These are phyloP conservation scores for Yamadazyma conglobata DNA, from an alignment of 1,139 yeast species.

Conservation along the genomic window DNA sequence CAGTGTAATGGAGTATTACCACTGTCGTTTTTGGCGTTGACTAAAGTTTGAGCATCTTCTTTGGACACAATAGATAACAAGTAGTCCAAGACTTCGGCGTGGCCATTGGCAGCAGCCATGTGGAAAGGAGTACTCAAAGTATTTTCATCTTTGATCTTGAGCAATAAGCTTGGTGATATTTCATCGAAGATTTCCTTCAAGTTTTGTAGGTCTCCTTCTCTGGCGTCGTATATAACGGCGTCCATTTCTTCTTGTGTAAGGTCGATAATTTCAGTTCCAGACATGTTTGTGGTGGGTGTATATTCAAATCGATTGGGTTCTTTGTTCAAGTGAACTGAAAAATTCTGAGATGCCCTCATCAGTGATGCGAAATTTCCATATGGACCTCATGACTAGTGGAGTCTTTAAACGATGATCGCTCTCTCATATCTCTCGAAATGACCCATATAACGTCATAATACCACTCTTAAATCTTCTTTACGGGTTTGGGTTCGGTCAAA, in stretches of 20 bases:
- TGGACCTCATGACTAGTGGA: no score
- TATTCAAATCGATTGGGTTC: no score
- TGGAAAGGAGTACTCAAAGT: constrained; percentile 78
- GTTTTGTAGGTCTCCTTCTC: constrained; percentile 81
- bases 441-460: no score
- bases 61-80: constrained; percentile 48
- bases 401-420: no score
- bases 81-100: constrained; percentile 61
- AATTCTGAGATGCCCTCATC: constrained; percentile 8
- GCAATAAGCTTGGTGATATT: constrained; percentile 49
- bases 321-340: neutral
- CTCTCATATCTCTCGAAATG: no score
- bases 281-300: constrained; percentile 9
- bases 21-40: constrained; percentile 61
- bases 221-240: constrained; percentile 74
- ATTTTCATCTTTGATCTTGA: constrained; percentile 56
- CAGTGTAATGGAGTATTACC: constrained; percentile 96
- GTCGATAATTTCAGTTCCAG: constrained; percentile 16
- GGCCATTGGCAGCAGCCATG: constrained; percentile 96
- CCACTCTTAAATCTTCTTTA: no score
- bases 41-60: constrained; percentile 45
- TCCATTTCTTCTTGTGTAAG: constrained; percentile 76
- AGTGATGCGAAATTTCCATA: constrained; percentile 1
- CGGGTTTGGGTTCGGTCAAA: no score
- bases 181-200: constrained; percentile 65